Evolutionary conservation across 371 early-diverging fungal genomes (phyloP).

Genomic region (Gilbertella persicaria): DNA sequence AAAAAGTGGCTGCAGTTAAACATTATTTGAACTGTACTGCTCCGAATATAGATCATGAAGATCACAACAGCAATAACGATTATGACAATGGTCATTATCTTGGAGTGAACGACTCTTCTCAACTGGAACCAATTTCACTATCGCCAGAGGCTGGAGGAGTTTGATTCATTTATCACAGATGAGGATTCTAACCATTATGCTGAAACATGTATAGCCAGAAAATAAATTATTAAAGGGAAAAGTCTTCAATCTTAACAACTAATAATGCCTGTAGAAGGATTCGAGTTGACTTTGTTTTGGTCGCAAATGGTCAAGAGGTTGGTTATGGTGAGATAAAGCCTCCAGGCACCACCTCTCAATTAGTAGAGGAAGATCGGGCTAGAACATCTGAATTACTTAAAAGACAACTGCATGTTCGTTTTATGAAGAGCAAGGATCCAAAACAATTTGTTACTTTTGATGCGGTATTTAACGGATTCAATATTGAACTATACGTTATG

Average conservation of each 20-base stretch:
- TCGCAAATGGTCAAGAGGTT: slow-evolving; percentile 16
- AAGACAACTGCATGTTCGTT: slow-evolving; percentile 19
- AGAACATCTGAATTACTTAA: slow-evolving; percentile 18
- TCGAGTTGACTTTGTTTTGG: slow-evolving; percentile 14
- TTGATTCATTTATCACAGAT: slow-evolving; percentile 15
- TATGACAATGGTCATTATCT: no score
- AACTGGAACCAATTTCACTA: slow-evolving; percentile 5
- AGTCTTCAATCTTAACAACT: slow-evolving; percentile 15
- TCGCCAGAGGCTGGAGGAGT: slow-evolving; percentile 15
- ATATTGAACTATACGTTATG: slow-evolving; percentile 19
- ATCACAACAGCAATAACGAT: no score
- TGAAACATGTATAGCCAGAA: slow-evolving; percentile 15
- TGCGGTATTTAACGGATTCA: slow-evolving; percentile 16
- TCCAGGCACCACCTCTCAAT: slow-evolving; percentile 9
- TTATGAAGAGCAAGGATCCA: slow-evolving; percentile 19
- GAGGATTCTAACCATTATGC: slow-evolving; percentile 12
- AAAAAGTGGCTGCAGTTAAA: no score
- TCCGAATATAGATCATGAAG: no score
- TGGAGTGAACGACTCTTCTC: no score
- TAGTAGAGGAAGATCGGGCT: slow-evolving; percentile 18
- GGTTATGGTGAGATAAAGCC: slow-evolving; percentile 21
- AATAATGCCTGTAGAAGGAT: slow-evolving; percentile 15
- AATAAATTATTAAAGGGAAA: slow-evolving; percentile 18
- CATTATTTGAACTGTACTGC: no score
- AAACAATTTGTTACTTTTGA: slow-evolving; percentile 23